Percentiles rank a stretch among this genome's conserved stretches.
phyloP scores from a whole-genome alignment of 108 stramenopile genomes.

The Cyclotella kingstonii region DNA sequence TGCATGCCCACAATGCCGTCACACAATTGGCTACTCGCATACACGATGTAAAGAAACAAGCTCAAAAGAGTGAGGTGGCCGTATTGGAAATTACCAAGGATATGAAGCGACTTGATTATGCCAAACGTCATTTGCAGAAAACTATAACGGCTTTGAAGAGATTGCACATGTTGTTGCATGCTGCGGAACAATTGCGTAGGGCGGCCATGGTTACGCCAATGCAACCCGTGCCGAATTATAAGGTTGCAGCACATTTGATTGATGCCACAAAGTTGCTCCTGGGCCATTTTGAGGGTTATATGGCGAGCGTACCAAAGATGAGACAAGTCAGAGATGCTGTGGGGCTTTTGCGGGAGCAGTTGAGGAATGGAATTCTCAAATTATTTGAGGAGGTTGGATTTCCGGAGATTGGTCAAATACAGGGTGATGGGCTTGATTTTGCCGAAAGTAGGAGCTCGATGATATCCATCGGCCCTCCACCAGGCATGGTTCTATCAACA shows the following conservation, averaged over 20 bases:
- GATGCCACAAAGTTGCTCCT: constrained; percentile 90
- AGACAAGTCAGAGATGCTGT: constrained; percentile 61
- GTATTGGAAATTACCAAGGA: constrained; percentile 87
- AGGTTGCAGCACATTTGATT: constrained; percentile 86
- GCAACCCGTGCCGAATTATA: constrained; percentile 75
- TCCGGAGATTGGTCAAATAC: constrained; percentile 39
- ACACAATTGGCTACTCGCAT: constrained; percentile 57
- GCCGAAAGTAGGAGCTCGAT: constrained; percentile 24
- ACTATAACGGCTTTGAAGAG: constrained; percentile 96
- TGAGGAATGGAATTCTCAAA: constrained; percentile 57
- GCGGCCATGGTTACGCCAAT: constrained; percentile 40
- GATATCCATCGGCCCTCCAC: constrained; percentile 23
- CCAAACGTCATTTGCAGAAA: constrained; percentile 93
- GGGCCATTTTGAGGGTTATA: constrained; percentile 80
- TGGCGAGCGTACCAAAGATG: constrained; percentile 62
- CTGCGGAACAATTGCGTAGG: constrained; percentile 88
- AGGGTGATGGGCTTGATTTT: constrained; percentile 10
- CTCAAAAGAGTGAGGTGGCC: constrained; percentile 68
- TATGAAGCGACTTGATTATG: constrained; percentile 96
- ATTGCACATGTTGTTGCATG: constrained; percentile 97
- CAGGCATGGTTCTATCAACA: constrained; percentile 50
- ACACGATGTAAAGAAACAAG: constrained; percentile 62
- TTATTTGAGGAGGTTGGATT: constrained; percentile 68
- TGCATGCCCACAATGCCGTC: constrained; percentile 68
- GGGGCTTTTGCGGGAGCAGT: constrained; percentile 49